Base-by-base conservation (phyloP, 352 stramenopile species). In the Pythium sp. region DNA sequence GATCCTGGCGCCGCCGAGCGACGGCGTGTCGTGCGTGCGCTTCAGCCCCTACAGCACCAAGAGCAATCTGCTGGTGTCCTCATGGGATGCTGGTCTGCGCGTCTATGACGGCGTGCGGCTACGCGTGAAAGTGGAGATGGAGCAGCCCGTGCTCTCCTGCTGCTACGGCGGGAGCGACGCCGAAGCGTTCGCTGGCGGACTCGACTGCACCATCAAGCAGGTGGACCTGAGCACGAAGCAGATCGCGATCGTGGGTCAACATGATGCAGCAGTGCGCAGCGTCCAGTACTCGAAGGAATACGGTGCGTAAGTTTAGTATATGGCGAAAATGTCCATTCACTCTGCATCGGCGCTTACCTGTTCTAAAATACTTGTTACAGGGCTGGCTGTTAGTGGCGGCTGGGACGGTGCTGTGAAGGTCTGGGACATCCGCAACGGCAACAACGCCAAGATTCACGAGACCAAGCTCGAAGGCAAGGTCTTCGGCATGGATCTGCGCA, bases 11-110 rank as follows among this genome's bases (percentile, higher is more conserved):
- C 84, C 90, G 57, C 89, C 91, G 30, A 87, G 79, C 57, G 91
- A 97, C 72, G 88, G 89, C 67, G 87, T 97, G 51, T 90, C 86
- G 38, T 84, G 80, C 65, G 57, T 97, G 60, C 89, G 87, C 71
- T 97, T 97, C 74, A 79, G 85, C 22, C 59, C 75, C 36, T 62
- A 69, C 14, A 79, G 75, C 53, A 77, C 70, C 47, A 76, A 75
- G 43, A 74, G 80, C 34, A 73, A 90, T 7, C 75, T 97, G 26
- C 71, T 96, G 2, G 81, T 87, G 9, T 75, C 78, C 7, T 96
- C 89, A 0, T 97, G 91, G 91, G 90, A 97, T 64, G 73, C 74
- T 0, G 71, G 72, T 8, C 65, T 91, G 47, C 84, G 87, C 51
- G 81, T 93, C 49, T 93, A 93, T 66, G 84, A 94, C 0, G 80